Evolutionary conservation across 208 protist genomes (phyloP).

Genomic region (Trypanosoma platydactyli): DNA sequence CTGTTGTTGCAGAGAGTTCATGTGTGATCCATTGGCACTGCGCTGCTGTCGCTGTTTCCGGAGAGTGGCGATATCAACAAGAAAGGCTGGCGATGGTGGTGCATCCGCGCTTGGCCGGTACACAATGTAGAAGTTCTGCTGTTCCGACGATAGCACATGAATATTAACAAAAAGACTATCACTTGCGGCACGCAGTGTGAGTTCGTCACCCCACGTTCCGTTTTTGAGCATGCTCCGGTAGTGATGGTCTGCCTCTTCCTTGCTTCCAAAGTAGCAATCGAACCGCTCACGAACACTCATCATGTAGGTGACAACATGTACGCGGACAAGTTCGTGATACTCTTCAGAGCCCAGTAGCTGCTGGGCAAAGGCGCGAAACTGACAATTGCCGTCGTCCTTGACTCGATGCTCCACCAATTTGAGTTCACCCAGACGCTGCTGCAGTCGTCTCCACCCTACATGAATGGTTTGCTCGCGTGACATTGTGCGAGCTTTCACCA

Average conservation of each 20-base stretch:
- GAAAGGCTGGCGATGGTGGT: slow-evolving; percentile 60
- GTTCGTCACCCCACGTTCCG: slow-evolving; percentile 86
- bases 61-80: slow-evolving; percentile 64
- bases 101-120: slow-evolving; percentile 68
- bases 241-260: slow-evolving; percentile 63
- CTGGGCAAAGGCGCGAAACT: slow-evolving; percentile 86
- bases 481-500: slow-evolving; percentile 16
- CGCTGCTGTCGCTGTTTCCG: slow-evolving; percentile 30
- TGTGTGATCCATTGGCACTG: background rate
- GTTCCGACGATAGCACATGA: slow-evolving; percentile 80
- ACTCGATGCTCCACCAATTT: slow-evolving; percentile 56
- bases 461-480: slow-evolving; percentile 64
- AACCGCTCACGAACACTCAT: slow-evolving; percentile 65
- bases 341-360: slow-evolving; percentile 82
- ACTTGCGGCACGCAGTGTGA: slow-evolving; percentile 80
- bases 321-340: slow-evolving; percentile 78
- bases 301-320: slow-evolving; percentile 85
- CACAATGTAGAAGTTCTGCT: slow-evolving; percentile 79
- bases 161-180: slow-evolving; percentile 86
- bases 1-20: slow-evolving; percentile 17
- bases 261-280: slow-evolving; percentile 78
- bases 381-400: slow-evolving; percentile 88
- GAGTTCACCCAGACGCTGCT: slow-evolving; percentile 58
- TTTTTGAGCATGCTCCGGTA: slow-evolving; percentile 50
- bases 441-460: slow-evolving; percentile 54